Base-by-base conservation (phyloP, 331 rosid genomes). In the Phaseolus coccineus region DNA sequence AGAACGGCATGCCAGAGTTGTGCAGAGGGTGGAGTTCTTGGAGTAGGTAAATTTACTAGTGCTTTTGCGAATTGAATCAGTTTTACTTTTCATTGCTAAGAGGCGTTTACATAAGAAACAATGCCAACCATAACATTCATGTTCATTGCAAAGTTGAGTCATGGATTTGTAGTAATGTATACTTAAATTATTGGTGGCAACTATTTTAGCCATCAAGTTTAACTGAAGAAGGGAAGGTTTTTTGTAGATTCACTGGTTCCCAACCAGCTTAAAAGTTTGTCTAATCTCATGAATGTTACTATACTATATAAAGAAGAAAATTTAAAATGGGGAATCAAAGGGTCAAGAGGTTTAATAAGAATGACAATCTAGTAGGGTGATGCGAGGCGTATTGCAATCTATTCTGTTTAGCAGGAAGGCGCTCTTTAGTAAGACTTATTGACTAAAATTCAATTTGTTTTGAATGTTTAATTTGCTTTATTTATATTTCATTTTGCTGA, bases 1-100 rank as follows among this genome's bases (percentile, higher is more conserved):
- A 66, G 94, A 84, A 79, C 97, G 50, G 98, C 99, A 16, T 95
- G 99, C 75, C 99, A 95, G 89, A 91, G 98, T 74, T 95, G 99
- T 63, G 90, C 98, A 22, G 98, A 95, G 13, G 90, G 89, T 77
- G 99, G 99, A 64, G 98, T 95, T 72, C 90, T 95, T 35, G 98
- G 98, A 77, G 96, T 93, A 75, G 99, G 99, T 95, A 85, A 87
- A 81, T 56, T 50, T 25, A 30, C 77, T 52, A 3, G 25, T 77
- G 39, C 69, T 53, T 71, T 58, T 71, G 39, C 58, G 13, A 66
- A 51, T 52, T 16, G 28, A 63, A 48, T 50, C 16, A 7, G 5
- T 59, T 58, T 70, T 33, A 28, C 44, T 77, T 77, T 55, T 67
- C 57, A 48, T 24, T 68, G 28, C 73, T 53, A 30, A 0, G 7